Evolutionary conservation across 805 yeast genomes (phyloP).

Genomic region (Cyberlindnera meyerae): DNA sequence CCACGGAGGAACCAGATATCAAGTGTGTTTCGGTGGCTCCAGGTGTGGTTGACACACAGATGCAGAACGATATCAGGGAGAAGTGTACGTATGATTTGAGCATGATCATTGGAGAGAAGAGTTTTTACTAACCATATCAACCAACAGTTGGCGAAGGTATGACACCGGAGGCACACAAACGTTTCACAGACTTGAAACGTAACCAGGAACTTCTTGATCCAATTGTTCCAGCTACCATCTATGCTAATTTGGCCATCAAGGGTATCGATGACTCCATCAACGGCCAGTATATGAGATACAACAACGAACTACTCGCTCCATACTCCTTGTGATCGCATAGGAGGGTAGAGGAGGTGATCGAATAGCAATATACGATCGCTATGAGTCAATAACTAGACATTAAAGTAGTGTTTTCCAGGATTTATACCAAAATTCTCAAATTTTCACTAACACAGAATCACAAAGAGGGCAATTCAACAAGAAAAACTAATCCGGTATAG

Average conservation of each 20-base stretch:
- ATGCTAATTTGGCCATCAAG: constrained; percentile 56
- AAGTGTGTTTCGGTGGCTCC: constrained; percentile 77
- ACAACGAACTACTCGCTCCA: constrained; percentile 32
- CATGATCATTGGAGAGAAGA: background rate
- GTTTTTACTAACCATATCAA: background rate
- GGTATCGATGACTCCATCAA: constrained; percentile 55
- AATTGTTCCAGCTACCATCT: constrained; percentile 64
- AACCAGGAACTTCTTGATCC: constrained; percentile 60
- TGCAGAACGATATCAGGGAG: constrained; percentile 81
- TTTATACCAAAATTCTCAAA: background rate
- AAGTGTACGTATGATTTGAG: constrained; percentile 24
- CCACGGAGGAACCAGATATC: constrained; percentile 62
- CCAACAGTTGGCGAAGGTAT: constrained; percentile 44
- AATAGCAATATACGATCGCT: no score
- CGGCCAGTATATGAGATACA: constrained; percentile 66
- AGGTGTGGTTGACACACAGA: constrained; percentile 87
- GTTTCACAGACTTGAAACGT: constrained; percentile 60
- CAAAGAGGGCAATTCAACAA: no score
- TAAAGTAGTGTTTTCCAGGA: no score
- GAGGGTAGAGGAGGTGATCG: no score
- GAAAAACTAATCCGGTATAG: constrained; percentile 30
- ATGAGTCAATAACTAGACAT: no score
- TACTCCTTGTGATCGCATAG: constrained; percentile 7
- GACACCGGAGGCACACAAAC: constrained; percentile 52
- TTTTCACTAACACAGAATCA: background rate